A percentile compares a stretch with the other conserved stretches of the same genome.
Evolutionary conservation across 176 grass and related monocot species (phyloP).

Genomic region (Bonia amplexicaulis): DNA sequence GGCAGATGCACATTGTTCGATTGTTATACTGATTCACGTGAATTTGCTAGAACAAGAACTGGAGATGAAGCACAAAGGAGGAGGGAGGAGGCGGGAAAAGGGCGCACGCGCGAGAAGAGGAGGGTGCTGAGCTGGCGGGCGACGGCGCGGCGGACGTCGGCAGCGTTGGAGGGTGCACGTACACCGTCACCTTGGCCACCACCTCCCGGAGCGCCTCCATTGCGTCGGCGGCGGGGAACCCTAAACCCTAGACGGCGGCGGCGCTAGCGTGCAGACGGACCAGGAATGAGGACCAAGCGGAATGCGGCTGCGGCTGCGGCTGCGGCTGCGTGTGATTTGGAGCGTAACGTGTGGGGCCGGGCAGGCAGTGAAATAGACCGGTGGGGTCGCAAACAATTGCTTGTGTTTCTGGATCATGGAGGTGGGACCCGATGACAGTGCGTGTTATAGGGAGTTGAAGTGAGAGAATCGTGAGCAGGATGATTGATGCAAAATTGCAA

Average conservation of each 20-base stretch:
- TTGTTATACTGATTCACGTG: not conserved
- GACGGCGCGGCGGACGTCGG: constrained; percentile 44
- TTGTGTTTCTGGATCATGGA: too few relatives aligned
- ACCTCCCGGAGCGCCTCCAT: constrained; percentile 65
- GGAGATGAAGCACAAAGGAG: not conserved
- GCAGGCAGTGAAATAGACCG: too few relatives aligned
- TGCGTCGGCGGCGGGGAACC: not conserved
- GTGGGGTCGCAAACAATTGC: too few relatives aligned
- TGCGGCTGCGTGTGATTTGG: too few relatives aligned
- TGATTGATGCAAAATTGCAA: too few relatives aligned
- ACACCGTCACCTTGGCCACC: constrained; percentile 58
- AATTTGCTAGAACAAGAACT: not conserved
- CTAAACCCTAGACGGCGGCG: constrained; percentile 7
- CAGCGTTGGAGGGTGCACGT: constrained; percentile 58
- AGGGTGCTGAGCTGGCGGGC: constrained; percentile 65
- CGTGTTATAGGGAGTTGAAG: too few relatives aligned
- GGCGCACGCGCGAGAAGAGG: constrained; percentile 63
- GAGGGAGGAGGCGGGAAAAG: not conserved
- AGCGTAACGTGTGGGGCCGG: too few relatives aligned
- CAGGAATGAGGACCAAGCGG: not conserved
- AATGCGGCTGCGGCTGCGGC: too few relatives aligned
- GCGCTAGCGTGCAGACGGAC: not conserved
- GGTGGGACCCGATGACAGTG: too few relatives aligned
- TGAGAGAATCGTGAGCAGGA: too few relatives aligned
- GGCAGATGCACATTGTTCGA: not conserved